phyloP scores from a whole-genome alignment of 305 asterid species.

The Petunia hybrid region DNA sequence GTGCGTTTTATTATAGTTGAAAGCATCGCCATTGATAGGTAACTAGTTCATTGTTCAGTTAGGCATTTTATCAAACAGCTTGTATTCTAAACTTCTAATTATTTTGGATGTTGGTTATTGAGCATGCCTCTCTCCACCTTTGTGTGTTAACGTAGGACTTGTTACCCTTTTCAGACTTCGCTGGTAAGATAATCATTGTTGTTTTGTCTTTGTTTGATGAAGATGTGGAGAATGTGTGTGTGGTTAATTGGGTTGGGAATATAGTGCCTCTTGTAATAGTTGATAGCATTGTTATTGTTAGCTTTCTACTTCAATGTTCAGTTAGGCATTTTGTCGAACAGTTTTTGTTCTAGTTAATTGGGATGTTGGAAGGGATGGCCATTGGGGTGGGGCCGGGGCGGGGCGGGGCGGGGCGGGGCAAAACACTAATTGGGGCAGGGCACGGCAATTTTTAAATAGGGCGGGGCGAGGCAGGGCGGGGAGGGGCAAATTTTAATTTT shows the following conservation, averaged over 20 bases:
- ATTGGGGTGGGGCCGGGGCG: too few species aligned
- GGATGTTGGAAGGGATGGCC: too few species aligned
- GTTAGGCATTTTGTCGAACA: conserved; percentile 48
- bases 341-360: neutral
- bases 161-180: too few species aligned
- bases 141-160: too few species aligned
- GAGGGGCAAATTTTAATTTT: too few species aligned
- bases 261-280: conserved; percentile 30
- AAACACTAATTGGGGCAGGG: too few species aligned
- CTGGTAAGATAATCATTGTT: too few species aligned
- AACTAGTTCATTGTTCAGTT: neutral
- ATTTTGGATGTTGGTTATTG: neutral
- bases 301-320: neutral
- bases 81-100: neutral
- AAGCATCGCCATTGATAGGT: conserved; percentile 42
- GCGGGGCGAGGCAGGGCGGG: too few species aligned
- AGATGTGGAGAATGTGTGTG: conserved; percentile 7
- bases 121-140: too few species aligned
- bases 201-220: too few species aligned
- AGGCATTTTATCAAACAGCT: conserved; percentile 46
- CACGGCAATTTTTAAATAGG: too few species aligned
- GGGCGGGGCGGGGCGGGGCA: too few species aligned
- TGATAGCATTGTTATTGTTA: conserved; percentile 42
- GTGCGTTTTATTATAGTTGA: conserved; percentile 31
- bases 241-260: conserved; percentile 19